Evolutionary conservation across 2,329 filamentous ascomycete genomes (phyloP), one percentile per base, ranked within the genome.

Genomic region (Nemania sp.): DNA sequence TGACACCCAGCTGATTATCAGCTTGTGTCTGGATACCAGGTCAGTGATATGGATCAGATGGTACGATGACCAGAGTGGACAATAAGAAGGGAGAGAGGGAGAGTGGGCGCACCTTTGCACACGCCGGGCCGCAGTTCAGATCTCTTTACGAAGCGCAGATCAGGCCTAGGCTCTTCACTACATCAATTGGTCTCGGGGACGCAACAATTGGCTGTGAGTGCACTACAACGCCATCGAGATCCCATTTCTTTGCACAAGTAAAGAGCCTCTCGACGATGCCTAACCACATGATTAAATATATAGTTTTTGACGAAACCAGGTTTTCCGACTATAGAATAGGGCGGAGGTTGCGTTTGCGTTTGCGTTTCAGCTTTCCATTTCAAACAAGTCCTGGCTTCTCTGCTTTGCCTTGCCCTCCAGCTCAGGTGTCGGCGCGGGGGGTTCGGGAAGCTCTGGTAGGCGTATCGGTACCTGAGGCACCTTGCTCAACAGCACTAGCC

Each of bases 211-310:
- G 60, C 47, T 79, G 73, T 5, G 72, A 73, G 1, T 71, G 70
- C 17, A 76, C 66, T 17, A 78, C 73, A 32, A 79, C 58, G 0
- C 77, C 77, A 6, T 69, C 51, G 10, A 79, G 67, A 6, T 68
- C 67, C 76, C 76, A 79, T 35, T 66, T 57, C 42, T 67, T 69
- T n/a, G n/a, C n/a, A n/a, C n/a, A n/a, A n/a, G n/a, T n/a, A n/a
- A n/a, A n/a, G n/a, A n/a, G n/a, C n/a, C n/a, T n/a, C n/a, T n/a
- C n/a, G n/a, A n/a, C n/a, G n/a, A n/a, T n/a, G n/a, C n/a, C n/a
- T n/a, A n/a, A n/a, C n/a, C n/a, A n/a, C n/a, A n/a, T n/a, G n/a
- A n/a, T n/a, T n/a, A n/a, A n/a, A n/a, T n/a, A n/a, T n/a, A n/a
- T n/a, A n/a, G n/a, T n/a, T n/a, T n/a, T n/a, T n/a, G n/a, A n/a